These are phyloP conservation scores for Penicillium palitans DNA, from an alignment of 2,329 filamentous ascomycete genomes.

Conservation along the genomic window DNA sequence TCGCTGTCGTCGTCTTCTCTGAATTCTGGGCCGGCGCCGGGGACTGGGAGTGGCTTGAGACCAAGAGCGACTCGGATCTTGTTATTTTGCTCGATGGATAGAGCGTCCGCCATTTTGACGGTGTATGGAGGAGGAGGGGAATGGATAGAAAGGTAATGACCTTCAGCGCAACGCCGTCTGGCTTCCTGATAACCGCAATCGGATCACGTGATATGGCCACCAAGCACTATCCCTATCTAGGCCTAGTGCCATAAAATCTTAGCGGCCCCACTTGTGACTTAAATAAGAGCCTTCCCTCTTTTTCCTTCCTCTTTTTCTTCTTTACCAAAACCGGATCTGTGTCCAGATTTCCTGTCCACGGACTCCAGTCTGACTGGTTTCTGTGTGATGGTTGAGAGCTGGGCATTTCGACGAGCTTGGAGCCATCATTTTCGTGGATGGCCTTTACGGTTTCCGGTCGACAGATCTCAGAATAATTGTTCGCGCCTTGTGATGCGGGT, in stretches of 20 bases:
- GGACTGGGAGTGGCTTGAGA: constrained; percentile 83
- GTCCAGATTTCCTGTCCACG: constrained; percentile 71
- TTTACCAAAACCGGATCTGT: constrained; percentile 70
- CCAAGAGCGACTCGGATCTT: constrained; percentile 86
- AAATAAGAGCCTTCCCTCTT: constrained; percentile 39
- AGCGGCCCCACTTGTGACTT: constrained; percentile 10
- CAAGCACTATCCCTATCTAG: constrained; percentile 1
- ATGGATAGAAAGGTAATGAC: neutral
- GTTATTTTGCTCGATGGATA: constrained; percentile 90
- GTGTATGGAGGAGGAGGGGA: neutral
- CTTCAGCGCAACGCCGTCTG: neutral
- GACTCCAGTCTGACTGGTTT: constrained; percentile 36
- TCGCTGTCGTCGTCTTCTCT: constrained; percentile 52
- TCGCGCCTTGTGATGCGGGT: constrained; percentile 53
- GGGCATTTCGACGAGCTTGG: constrained; percentile 85
- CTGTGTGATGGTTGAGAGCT: constrained; percentile 73
- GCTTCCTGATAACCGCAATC: constrained; percentile 12
- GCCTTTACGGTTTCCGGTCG: constrained; percentile 77
- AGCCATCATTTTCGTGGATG: constrained; percentile 69
- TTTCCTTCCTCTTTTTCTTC: constrained; percentile 40
- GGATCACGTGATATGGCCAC: constrained; percentile 15
- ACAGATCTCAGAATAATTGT: constrained; percentile 84
- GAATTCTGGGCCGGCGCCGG: constrained; percentile 64
- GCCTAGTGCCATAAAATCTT: constrained; percentile 28
- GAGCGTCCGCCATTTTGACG: constrained; percentile 52